Base-by-base conservation (phyloP, 2,329 filamentous ascomycete genomes). In the Anthostomella pinea region DNA sequence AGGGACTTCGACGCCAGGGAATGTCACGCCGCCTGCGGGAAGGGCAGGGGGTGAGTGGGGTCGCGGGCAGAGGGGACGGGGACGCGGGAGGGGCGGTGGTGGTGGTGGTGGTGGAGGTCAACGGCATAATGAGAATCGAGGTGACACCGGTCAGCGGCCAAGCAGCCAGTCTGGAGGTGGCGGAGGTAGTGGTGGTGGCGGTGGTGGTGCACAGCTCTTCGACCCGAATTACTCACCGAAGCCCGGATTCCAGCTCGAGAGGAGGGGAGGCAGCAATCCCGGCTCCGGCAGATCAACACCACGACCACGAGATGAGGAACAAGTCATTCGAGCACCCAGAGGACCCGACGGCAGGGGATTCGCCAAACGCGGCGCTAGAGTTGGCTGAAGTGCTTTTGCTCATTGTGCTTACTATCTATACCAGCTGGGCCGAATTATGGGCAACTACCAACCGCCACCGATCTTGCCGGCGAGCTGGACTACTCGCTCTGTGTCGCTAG, bases 401-500 rank as follows among this genome's bases (percentile, higher is more conserved):
- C 45, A 53, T 46, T 53, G 28, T 43, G 42, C 45, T 41, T 45
- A 45, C 31, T 49, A 50, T 56, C 48, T 43, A 41, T 41, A 36
- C 42, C 60, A 18, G 20, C n/a, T 22, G 10, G 20, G 27, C 14
- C 23, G 16, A n/a, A 36, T n/a, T 13, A 5, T 38, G 20, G 15
- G 27, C 21, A 21, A 19, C 65, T 73, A 97, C 93, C 93, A 98
- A 16, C 93, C 93, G 35, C 93, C 93, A 35, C 90, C 93, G 52
- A 90, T 86, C 64, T 89, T 93, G 38, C 88, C 83, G 30, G 91
- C 91, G 56, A 98, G 72, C 57, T 93, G 88, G 40, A 89, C 85
- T 25, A 95, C 90, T 41, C 83, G 79, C 57, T 94, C 85, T 27
- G 86, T 83, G 58, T 89, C 85, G 41, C 73, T 70, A 62, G 70